Base-by-base conservation (phyloP, 2,329 filamentous ascomycete genomes). In the Corinectria fuckeliana region DNA sequence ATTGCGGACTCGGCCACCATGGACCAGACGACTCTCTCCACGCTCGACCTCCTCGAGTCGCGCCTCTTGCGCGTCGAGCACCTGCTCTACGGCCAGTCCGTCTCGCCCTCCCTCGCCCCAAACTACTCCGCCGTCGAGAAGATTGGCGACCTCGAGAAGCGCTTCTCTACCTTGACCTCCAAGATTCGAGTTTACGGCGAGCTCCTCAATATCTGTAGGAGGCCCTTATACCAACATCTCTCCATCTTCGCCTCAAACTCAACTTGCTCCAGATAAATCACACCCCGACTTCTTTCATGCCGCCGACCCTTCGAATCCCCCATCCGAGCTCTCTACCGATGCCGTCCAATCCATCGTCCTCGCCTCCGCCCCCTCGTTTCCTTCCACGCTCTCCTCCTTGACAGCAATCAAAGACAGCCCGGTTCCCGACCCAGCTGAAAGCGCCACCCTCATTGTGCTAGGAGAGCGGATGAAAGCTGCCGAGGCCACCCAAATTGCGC, bases 381-480 rank as follows among this genome's bases (percentile, higher is more conserved):
- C 83, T 11, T 75, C 80, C 2, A 85, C 80, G 1, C 83, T 82
- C 5, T 89, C 86, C 1, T 80, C 82, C 9, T 79, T 88, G 18
- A 85, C 84, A 2, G 84, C 85, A 13, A 78, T 84, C 66, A 79
- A 77, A 58, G 81, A 88, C 71, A 82, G 81, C 21, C 81, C 85
- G 2, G 73, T 88, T 4, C 85, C 86, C 2, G 84, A 87, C 54
- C 76, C 85, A 1, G 76, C 78, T 6, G 78, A 83, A 34, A 85
- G 82, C 67, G 81, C 85, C 4, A 78, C 79, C 32, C 78, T 92
- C 5, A 82, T 87, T 3, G 77, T 81, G 2, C 77, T 91, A 45
- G 74, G 81, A 34, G 86, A 88, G 8, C 82, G 87, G 44, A 88
- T 92, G 77, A 84, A 83, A 64, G 84, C 82, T 18, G 76, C 87